phyloP scores from a whole-genome alignment of 352 stramenopile genomes.

The Pythium grandisporangium region DNA sequence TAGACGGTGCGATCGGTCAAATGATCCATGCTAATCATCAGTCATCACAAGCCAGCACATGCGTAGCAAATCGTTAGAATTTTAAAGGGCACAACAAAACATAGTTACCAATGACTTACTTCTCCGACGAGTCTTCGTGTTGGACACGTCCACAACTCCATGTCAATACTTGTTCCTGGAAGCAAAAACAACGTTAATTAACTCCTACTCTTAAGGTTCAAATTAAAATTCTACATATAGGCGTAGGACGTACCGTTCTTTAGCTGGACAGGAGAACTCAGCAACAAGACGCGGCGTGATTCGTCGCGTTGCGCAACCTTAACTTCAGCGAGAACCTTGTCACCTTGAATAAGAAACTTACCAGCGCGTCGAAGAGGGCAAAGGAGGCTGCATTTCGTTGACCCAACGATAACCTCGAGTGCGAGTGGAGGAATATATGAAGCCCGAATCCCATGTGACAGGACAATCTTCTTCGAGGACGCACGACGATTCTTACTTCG shows the following conservation, averaged over 20 bases:
- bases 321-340: constrained; percentile 78
- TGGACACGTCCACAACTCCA: constrained; percentile 72
- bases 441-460: constrained; percentile 65
- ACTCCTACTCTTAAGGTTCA: neutral
- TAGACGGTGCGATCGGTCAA: constrained; percentile 29
- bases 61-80: neutral
- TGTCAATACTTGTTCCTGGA: constrained; percentile 65
- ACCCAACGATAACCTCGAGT: constrained; percentile 76
- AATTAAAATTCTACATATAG: no score
- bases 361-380: constrained; percentile 76
- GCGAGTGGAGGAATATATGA: constrained; percentile 81
- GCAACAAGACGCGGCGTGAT: constrained; percentile 66
- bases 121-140: constrained; percentile 37
- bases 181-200: neutral
- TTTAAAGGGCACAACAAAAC: no score
- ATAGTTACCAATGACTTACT: constrained; percentile 16
- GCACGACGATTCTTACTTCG: constrained; percentile 9
- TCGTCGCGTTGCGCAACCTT: constrained; percentile 85
- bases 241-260: constrained; percentile 74
- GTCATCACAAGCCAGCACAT: neutral
- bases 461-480: constrained; percentile 44
- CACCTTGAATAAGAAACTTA: constrained; percentile 84
- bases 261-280: constrained; percentile 83
- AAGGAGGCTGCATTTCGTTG: constrained; percentile 58
- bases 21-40: constrained; percentile 21